A percentile compares a stretch with the other conserved stretches of the same genome.
Evolutionary conservation across 2,329 filamentous ascomycete species (phyloP).

Genomic region (Basipetospora chlamydospora): DNA sequence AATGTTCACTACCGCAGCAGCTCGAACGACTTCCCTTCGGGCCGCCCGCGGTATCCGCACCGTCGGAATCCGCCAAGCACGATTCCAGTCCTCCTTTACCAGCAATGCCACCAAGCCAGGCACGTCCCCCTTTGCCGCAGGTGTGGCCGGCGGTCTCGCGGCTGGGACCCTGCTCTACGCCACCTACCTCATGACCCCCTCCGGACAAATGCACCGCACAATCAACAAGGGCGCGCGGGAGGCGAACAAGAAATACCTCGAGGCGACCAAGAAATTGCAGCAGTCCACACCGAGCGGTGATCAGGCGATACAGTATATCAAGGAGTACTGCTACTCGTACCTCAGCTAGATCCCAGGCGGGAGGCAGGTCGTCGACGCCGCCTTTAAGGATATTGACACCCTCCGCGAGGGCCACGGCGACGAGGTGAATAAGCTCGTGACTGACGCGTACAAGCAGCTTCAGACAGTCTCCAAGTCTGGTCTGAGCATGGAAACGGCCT

Average conservation of each 20-base stretch:
- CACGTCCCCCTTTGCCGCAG: slow-evolving; percentile 22
- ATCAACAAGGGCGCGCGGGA: slow-evolving; percentile 35
- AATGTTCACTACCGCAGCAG: too few relatives aligned
- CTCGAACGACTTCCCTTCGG: too few relatives aligned
- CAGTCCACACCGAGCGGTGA: slow-evolving; percentile 50
- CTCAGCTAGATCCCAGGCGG: slow-evolving; percentile 59
- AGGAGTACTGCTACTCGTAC: slow-evolving; percentile 52
- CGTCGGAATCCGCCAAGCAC: slow-evolving; percentile 12
- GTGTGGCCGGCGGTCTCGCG: slow-evolving; percentile 27
- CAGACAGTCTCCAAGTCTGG: slow-evolving; percentile 44
- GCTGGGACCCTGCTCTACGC: slow-evolving; percentile 28
- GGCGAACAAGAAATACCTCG: slow-evolving; percentile 45
- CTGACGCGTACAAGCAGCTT: slow-evolving; percentile 52
- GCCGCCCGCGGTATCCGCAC: too few relatives aligned
- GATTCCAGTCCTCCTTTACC: slow-evolving; percentile 26
- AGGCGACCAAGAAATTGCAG: slow-evolving; percentile 44
- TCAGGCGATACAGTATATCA: slow-evolving; percentile 51
- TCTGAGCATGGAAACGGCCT: slow-evolving; percentile 46
- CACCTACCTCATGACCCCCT: slow-evolving; percentile 27
- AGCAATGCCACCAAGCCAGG: slow-evolving; percentile 10
- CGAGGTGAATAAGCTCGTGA: slow-evolving; percentile 55
- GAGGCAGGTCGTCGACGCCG: slow-evolving; percentile 49
- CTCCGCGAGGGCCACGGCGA: slow-evolving; percentile 52
- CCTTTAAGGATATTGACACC: slow-evolving; percentile 56
- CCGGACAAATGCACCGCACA: slow-evolving; percentile 24